Evolutionary conservation across 257 asterid genomes (phyloP), one percentile per base, ranked within the genome.

Genomic region (Henckelia pumila): DNA sequence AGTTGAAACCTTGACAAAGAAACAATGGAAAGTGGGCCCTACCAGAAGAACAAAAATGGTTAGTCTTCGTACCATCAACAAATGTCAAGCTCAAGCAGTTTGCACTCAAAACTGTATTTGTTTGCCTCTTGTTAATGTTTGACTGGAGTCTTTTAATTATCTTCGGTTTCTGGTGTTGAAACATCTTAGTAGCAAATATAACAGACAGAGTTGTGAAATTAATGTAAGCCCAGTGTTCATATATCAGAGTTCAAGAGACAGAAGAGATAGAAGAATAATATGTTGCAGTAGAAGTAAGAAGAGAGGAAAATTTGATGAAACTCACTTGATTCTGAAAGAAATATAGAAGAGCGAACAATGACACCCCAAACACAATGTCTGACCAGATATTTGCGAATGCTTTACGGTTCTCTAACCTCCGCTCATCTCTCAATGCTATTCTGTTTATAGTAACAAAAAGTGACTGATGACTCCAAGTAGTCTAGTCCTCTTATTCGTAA

Each of bases 331-430:
- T 84, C 76, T 82, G 88, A 80, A 76, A 76, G 92, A 85, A 86
- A 88, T 77, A 88, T 67, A 93, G 82, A 75, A 90, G 89, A 81
- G 83, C 33, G 82, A 94, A 94, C 56, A 91, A 70, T 67, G 99
- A 86, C 68, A 85, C 71, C 77, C 97, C 99, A 79, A 85, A 94
- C 79, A 85, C 89, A 72, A 81, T 73, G 79, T 94, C 97, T 6
- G 99, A 94, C 93, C 89, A 94, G 71, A 94, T 94, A 83, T 94
- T 91, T 58, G 99, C 99, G 79, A 91, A 94, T 65, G 91, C 89
- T 70, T 78, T 82, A 40, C 99, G 96, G 80, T 94, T 94, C 75
- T 89, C 97, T 76, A 94, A 80, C 80, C 97, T 91, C 88, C 87
- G 63, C 66, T 91, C 93, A 0, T 91, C 97, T 71, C 86, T 87